A percentile compares a stretch with the other conserved stretches of the same genome.
Evolutionary conservation across 192 early-diverging fungal genomes (phyloP).

Genomic region (Allomyces arbusculus): DNA sequence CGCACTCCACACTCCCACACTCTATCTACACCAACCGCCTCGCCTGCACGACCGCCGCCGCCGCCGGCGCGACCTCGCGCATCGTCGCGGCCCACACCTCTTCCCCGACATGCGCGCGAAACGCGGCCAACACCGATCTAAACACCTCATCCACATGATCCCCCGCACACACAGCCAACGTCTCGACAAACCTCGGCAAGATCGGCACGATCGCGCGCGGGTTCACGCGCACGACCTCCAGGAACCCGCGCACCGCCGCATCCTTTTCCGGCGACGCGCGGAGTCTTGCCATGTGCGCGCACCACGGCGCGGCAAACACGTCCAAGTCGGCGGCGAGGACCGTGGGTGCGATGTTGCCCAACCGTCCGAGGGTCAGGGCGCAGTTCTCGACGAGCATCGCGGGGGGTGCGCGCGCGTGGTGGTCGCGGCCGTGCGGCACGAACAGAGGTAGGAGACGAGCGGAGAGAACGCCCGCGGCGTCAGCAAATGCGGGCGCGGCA

Average conservation of each 20-base stretch:
- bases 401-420: conserved; percentile 45
- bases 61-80: too few relatives aligned
- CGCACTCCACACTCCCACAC: too few relatives aligned
- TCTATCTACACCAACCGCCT: too few relatives aligned
- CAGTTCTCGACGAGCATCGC: conserved; percentile 80
- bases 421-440: conserved; percentile 21
- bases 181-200: too few relatives aligned
- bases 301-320: neutral
- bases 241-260: neutral
- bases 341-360: conserved; percentile 65
- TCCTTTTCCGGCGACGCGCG: neutral
- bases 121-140: too few relatives aligned
- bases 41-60: too few relatives aligned
- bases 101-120: too few relatives aligned
- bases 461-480: conserved; percentile 31
- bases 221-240: neutral
- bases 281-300: neutral
- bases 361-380: conserved; percentile 89
- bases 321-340: conserved; percentile 31
- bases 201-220: neutral
- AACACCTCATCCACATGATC: too few relatives aligned
- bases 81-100: too few relatives aligned
- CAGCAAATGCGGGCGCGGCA: conserved; percentile 43
- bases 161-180: too few relatives aligned
- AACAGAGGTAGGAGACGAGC: conserved; percentile 58